Percentiles rank a stretch among this genome's conserved stretches.
These are phyloP conservation scores for Penicillium sp. DNA, from an alignment of 2,329 filamentous ascomycete genomes.

Conservation along the genomic window DNA sequence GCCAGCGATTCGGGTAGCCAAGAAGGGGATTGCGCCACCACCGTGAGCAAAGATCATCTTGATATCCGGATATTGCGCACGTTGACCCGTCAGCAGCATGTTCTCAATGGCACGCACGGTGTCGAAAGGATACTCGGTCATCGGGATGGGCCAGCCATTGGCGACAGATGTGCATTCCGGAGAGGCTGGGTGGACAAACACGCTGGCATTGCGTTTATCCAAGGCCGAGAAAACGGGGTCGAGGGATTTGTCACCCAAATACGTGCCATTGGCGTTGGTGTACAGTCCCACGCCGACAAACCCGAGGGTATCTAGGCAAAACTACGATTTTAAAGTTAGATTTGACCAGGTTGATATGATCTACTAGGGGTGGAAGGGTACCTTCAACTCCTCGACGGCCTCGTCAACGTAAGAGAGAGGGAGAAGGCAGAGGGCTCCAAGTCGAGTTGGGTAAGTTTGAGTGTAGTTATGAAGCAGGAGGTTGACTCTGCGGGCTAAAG, in stretches of 20 bases:
- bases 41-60: conserved; percentile 28
- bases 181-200: conserved; percentile 9
- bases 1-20: conserved; percentile 24
- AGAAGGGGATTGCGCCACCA: conserved; percentile 26
- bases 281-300: conserved; percentile 9
- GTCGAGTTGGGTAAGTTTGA: conserved; percentile 2
- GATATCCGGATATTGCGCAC: conserved; percentile 19
- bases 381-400: conserved; percentile 5
- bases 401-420: conserved; percentile 10
- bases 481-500: conserved; percentile 7
- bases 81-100: conserved; percentile 22
- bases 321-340: background rate
- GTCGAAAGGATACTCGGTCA: conserved; percentile 31
- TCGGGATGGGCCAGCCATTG: conserved; percentile 12
- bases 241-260: conserved; percentile 1
- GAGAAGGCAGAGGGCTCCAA: conserved; percentile 12
- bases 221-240: conserved; percentile 7
- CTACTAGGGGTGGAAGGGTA: background rate
- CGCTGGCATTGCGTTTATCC: conserved; percentile 1
- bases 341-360: background rate
- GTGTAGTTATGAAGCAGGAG: conserved; percentile 7
- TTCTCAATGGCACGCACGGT: conserved; percentile 27
- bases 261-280: conserved; percentile 8
- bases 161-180: conserved; percentile 10
- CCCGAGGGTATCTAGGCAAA: conserved; percentile 2